Percentiles rank a stretch among this genome's conserved stretches.
Conservation (phyloP, 1,284 basidiomycete species). For the Boletus smithii region DNA sequence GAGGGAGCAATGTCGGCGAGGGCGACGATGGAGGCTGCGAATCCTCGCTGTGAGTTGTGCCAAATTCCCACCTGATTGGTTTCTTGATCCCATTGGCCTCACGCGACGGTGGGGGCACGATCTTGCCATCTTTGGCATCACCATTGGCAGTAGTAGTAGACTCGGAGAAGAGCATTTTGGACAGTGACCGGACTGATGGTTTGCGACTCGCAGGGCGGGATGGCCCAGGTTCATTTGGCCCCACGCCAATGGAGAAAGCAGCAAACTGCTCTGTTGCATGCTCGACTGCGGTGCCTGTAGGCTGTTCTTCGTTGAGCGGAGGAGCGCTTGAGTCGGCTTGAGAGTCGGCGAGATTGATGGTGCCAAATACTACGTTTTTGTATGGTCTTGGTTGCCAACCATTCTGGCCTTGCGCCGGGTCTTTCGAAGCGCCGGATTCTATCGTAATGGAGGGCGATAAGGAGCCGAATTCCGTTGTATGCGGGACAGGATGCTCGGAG, state of each 20-base stretch:
- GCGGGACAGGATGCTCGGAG: constrained; percentile 13
- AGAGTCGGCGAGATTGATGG: constrained; percentile 37
- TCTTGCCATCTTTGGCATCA: constrained; percentile 3
- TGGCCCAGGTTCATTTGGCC: constrained; percentile 40
- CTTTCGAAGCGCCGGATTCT: constrained; percentile 12
- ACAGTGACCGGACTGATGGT: constrained; percentile 32
- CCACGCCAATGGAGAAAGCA: constrained; percentile 46
- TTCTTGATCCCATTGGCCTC: constrained; percentile 38
- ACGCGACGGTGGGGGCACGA: background rate
- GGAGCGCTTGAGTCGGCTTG: constrained; percentile 1
- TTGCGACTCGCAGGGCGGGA: constrained; percentile 38
- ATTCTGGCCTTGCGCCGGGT: constrained; percentile 8
- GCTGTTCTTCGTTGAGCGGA: constrained; percentile 26
- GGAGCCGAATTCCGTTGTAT: constrained; percentile 22
- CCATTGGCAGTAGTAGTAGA: background rate
- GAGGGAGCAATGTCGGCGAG: background rate
- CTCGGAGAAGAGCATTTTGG: constrained; percentile 9
- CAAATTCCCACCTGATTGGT: constrained; percentile 55
- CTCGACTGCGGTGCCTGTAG: constrained; percentile 8
- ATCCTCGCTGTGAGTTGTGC: constrained; percentile 39
- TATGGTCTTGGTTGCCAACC: constrained; percentile 7
- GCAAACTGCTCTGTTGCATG: constrained; percentile 34
- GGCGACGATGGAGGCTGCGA: constrained; percentile 1
- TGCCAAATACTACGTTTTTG: constrained; percentile 47
- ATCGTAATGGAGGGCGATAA: constrained; percentile 14